Evolutionary conservation across 345 rosid species (phyloP), one percentile per base, ranked within the genome.

Genomic region (Turritis glabra): DNA sequence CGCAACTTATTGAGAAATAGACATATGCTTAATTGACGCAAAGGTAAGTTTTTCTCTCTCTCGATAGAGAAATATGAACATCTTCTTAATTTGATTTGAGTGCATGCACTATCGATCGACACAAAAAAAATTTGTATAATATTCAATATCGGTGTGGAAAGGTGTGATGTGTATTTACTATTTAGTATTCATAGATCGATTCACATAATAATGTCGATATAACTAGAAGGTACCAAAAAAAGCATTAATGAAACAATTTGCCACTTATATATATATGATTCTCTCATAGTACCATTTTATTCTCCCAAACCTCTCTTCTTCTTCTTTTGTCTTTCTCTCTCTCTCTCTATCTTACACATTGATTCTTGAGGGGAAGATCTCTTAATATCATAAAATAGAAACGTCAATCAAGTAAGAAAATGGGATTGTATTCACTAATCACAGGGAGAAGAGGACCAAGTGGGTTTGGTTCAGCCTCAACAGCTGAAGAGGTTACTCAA

Each of bases 391-490:
- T 11, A 21, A 50, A 7, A 15, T 21, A 29, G 7, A 11, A 35
- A 64, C 59, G 17, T 43, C 19, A 26, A 29, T 6, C 40, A 29
- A 52, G 41, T 27, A 55, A 26, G 7, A 40, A 74, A 43, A 81
- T 84, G 87, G 86, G 85, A 8, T 38, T 91, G 51, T 64, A 82
- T n/a, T 82, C 96, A 1, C 76, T 86, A 85, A 81, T 85, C 19
- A 95, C 97, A 1, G 99, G 97, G 41, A 52, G 78, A 75, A 86
- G 79, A 25, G 97, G 99, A 23, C 84, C 83, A 5, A 92, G 97
- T 62, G 99, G 99, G 61, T 95, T 90, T 78, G 99, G 99, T 74
- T 95, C 99, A 0, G 84, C 88, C 48, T 84, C 97, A 27, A 89
- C 97, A 9, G 97, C 97, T 2, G 92, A 95, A 76, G 77, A 88